Conservation (phyloP, 768 basidiomycete genomes). For the Exidia glandulosa region DNA sequence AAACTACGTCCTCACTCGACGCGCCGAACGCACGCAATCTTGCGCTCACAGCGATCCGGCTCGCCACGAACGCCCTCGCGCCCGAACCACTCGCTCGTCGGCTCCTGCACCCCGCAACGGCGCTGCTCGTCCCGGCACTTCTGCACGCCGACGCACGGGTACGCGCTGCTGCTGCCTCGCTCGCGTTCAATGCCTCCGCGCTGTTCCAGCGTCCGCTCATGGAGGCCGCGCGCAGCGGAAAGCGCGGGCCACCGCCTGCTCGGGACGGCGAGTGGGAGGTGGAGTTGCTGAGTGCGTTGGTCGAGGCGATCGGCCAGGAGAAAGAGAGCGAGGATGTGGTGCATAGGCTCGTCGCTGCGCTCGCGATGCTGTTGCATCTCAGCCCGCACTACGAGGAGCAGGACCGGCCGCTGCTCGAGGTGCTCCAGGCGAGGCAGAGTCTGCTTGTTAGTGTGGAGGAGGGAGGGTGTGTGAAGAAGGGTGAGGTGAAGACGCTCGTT, state of each 20-base stretch:
- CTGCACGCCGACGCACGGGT: slow-evolving; percentile 58
- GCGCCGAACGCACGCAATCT: slow-evolving; percentile 36
- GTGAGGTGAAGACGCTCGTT: slow-evolving; percentile 53
- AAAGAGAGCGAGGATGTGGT: slow-evolving; percentile 71
- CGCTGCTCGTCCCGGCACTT: slow-evolving; percentile 52
- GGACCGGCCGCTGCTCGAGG: slow-evolving; percentile 50
- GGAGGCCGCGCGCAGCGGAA: slow-evolving; percentile 25
- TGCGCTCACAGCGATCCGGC: slow-evolving; percentile 52
- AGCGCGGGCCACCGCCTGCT: slow-evolving; percentile 17
- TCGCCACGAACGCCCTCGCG: slow-evolving; percentile 59
- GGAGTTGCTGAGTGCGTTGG: slow-evolving; percentile 71
- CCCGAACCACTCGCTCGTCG: slow-evolving; percentile 26
- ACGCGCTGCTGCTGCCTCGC: slow-evolving; percentile 68
- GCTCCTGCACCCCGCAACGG: slow-evolving; percentile 30
- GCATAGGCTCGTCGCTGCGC: slow-evolving; percentile 68
- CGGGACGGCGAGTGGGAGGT: slow-evolving; percentile 73
- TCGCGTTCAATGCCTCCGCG: slow-evolving; percentile 67
- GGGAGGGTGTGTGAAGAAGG: slow-evolving; percentile 49
- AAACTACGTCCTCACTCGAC: slow-evolving; percentile 27
- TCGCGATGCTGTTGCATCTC: slow-evolving; percentile 65
- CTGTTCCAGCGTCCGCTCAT: slow-evolving; percentile 53
- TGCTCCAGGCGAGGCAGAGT: slow-evolving; percentile 48
- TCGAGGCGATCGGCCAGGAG: slow-evolving; percentile 69
- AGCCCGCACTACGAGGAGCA: slow-evolving; percentile 57
- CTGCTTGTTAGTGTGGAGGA: slow-evolving; percentile 47